Conservation (phyloP, 306 rosid genomes). For the Prunus kanzakura region DNA sequence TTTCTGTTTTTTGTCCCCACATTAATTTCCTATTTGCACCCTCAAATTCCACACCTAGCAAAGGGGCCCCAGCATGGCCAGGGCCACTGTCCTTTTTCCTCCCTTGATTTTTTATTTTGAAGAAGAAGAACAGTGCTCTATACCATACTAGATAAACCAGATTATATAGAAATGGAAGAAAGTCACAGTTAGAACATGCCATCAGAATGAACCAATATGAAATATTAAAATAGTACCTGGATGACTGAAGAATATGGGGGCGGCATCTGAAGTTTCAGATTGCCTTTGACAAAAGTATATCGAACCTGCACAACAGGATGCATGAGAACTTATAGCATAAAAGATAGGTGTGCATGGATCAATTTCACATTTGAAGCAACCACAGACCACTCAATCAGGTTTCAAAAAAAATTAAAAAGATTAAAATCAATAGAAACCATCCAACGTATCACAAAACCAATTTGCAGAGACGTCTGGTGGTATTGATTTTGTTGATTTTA, state of each 20-base stretch:
- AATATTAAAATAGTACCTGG: conserved; percentile 56
- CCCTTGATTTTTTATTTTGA: background rate
- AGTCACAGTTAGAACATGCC: background rate
- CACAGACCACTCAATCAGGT: background rate
- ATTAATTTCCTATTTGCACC: background rate
- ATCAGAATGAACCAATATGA: background rate
- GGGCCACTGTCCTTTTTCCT: background rate
- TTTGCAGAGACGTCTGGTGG: background rate
- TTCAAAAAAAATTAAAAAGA: background rate
- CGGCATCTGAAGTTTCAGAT: conserved; percentile 71
- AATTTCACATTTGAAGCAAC: background rate
- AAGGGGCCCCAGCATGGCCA: background rate
- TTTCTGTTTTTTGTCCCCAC: background rate
- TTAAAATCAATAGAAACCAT: background rate
- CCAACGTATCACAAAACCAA: background rate
- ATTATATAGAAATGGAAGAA: background rate
- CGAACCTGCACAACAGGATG: conserved; percentile 47
- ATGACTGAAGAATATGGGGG: conserved; percentile 72
- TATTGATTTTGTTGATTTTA: background rate
- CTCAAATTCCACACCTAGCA: background rate
- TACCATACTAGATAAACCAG: background rate
- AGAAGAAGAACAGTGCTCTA: background rate
- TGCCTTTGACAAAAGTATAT: conserved; percentile 77
- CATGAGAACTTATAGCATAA: conserved; percentile 5
- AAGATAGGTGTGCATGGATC: background rate